Base-by-base conservation (phyloP, 371 early-diverging fungal genomes). In the Rhizopus stolonifer region DNA sequence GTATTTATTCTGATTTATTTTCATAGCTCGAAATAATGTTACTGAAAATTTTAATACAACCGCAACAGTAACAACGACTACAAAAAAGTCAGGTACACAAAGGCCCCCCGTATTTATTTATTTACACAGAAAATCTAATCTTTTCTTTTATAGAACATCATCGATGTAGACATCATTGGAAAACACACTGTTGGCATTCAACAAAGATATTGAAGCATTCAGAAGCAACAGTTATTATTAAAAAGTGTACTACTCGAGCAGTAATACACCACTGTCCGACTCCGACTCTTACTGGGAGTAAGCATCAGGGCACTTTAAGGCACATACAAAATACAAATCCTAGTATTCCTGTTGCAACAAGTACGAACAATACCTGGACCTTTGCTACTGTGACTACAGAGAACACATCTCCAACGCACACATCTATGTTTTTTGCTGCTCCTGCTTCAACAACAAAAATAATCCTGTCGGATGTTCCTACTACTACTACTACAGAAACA, bases 191-290 rank as follows among this genome's bases (percentile, higher is more conserved):
- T 36, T 36, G 36, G 36, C 36, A 3, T n/a, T 36, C 36, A 36
- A 36, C 36, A 11, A 36, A 8, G n/a, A 4, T 36, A 36, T 36
- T 36, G 14, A n/a, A 36, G 9, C n/a, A 36, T n/a, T 36, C 36
- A 36, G 36, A 36, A 15, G 36, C 36, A 36, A 36, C 36, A n/a
- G 36, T 36, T 4, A 36, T 36, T 36, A 36, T 36, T 36, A 36
- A 36, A 36, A 36, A 36, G n/a, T 36, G 36, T 36, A 36, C 36
- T 5, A 36, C 36, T n/a, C 36, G 36, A 11, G n/a, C 36, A 1
- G 36, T 36, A 36, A 36, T 14, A 14, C 36, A 36, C 36, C 36
- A 36, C 36, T 36, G 36, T 36, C 36, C 36, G 36, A 36, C 36
- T 36, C 36, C 36, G 36, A 36, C n/a, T 11, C 6, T 29, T 11